Evolutionary conservation across 2,329 filamentous ascomycete species (phyloP).

Genomic region (Pseudogymnoascus sp.): DNA sequence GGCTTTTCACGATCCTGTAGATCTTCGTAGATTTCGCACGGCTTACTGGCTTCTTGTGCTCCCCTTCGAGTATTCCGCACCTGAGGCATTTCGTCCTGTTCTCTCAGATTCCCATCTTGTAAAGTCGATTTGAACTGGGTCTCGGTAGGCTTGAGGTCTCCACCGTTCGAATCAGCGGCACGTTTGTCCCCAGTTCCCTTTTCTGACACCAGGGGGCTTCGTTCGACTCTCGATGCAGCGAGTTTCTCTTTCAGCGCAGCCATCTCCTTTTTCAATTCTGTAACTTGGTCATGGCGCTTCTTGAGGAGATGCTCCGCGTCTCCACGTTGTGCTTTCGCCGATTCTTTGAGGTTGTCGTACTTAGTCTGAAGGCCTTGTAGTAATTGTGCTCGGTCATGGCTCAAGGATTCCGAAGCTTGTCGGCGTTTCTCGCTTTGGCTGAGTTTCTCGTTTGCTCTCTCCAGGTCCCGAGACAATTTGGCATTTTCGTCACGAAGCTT

Average conservation of each 20-base stretch:
- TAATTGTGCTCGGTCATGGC: conserved; percentile 41
- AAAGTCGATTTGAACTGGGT: background rate
- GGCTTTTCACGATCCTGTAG: background rate
- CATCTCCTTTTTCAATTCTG: conserved; percentile 47
- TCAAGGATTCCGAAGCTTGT: conserved; percentile 37
- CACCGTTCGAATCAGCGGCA: background rate
- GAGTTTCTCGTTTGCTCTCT: conserved; percentile 26
- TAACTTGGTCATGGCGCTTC: conserved; percentile 50
- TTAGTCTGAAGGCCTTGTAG: conserved; percentile 43
- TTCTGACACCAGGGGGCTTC: background rate
- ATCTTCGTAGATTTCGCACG: conserved; percentile 5
- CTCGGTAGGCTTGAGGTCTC: background rate
- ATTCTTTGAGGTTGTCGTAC: conserved; percentile 46
- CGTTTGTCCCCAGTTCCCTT: background rate
- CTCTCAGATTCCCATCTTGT: background rate
- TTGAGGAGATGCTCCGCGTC: conserved; percentile 50
- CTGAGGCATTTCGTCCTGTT: background rate
- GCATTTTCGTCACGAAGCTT: conserved; percentile 27
- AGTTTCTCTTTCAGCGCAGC: conserved; percentile 34
- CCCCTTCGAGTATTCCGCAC: background rate
- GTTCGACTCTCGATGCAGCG: background rate
- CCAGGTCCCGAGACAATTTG: conserved; percentile 24
- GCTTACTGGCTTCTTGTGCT: background rate
- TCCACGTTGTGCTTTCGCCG: conserved; percentile 45
- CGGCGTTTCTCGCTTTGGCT: conserved; percentile 33